Evolutionary conservation across 768 basidiomycete species (phyloP), one percentile per base, ranked within the genome.

Genomic region (Tubosaeta brunneosetosa): DNA sequence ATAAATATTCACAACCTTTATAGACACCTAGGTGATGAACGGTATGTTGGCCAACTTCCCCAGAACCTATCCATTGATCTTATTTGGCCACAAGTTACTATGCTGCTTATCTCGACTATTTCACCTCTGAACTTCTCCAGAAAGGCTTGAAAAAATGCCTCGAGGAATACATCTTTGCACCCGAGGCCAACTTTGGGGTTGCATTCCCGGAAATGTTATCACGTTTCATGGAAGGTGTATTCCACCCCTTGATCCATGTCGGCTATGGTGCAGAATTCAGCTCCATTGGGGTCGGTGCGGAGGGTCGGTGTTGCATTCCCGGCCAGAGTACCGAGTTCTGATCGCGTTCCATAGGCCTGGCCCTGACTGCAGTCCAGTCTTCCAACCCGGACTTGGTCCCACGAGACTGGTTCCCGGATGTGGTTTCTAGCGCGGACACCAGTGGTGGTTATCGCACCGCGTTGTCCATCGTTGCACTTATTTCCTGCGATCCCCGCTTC

Each of bases 241-340:
- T 88, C 5, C 86, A 89, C 58, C 81, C 86, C 0, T 50, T 86
- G 37, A 86, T 88, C 42, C 83, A 87, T 57, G 57, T 70, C 3
- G 85, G 83, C 13, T 79, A 80, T 64, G 85, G 84, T 3, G 65
- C 77, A 3, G 86, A 88, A 62, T 86, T 86, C 53, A 72, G 74
- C 13, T 51, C 84, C 19, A 75, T 79, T 7, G 86, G 84, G 0
- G 64, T 85, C 44, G 65, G 80, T 2, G 80, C 79, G 1, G 85
- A 88, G 72, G 86, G 86, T 85, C 49, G 22, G 56, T 51, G 29
- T 29, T 51, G 74, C 74, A 13, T 46, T 27, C 1, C 60, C 7
- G 5, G 22, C 22, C 13, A 16, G 41, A 42, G 13, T 8, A 67
- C 31, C 9, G 69, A 26, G n/a, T 4, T 10, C 70, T 50, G 70